A percentile compares a stretch with the other conserved stretches of the same genome.
phyloP scores from a whole-genome alignment of 192 early-diverging fungal species.

The Chytriomyces hyalinus region DNA sequence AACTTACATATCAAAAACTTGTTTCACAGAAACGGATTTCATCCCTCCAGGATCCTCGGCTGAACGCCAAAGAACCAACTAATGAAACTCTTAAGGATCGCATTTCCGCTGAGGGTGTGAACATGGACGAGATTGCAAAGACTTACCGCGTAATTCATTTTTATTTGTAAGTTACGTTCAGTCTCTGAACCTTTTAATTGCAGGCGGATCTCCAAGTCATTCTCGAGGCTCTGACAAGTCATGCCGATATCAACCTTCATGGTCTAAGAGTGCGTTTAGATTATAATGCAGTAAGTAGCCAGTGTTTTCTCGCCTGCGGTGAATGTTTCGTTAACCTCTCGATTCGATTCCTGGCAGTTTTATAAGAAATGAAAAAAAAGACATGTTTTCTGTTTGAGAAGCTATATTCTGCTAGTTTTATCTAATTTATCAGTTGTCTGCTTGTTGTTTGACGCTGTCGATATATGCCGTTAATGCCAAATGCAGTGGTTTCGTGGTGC shows the following conservation, averaged over 20 bases:
- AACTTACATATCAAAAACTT: not conserved
- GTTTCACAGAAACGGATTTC: constrained; percentile 25
- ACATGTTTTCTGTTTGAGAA: not conserved
- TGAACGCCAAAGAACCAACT: not conserved
- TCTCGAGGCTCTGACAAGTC: constrained; percentile 61
- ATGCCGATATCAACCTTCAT: constrained; percentile 73
- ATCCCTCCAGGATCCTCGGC: not conserved
- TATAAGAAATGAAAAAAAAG: constrained; percentile 17
- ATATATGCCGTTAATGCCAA: constrained; percentile 20
- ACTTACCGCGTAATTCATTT: constrained; percentile 14
- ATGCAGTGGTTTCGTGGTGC: constrained; percentile 5
- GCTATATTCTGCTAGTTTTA: not conserved
- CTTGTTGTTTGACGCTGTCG: not conserved
- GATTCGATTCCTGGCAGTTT: not conserved
- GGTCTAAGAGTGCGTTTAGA: constrained; percentile 79
- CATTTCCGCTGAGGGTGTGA: constrained; percentile 30
- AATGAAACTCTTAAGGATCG: not conserved
- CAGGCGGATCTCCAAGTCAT: constrained; percentile 58
- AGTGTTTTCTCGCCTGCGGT: not conserved
- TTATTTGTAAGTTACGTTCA: not conserved
- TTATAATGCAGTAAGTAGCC: constrained; percentile 62
- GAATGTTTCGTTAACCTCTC: not conserved
- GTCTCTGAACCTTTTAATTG: constrained; percentile 33
- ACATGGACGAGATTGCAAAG: constrained; percentile 29
- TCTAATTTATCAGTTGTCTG: not conserved